A percentile compares a stretch with the other conserved stretches of the same genome.
These are phyloP conservation scores for Candida easanensis DNA, from an alignment of 805 yeast genomes.

Conservation along the genomic window DNA sequence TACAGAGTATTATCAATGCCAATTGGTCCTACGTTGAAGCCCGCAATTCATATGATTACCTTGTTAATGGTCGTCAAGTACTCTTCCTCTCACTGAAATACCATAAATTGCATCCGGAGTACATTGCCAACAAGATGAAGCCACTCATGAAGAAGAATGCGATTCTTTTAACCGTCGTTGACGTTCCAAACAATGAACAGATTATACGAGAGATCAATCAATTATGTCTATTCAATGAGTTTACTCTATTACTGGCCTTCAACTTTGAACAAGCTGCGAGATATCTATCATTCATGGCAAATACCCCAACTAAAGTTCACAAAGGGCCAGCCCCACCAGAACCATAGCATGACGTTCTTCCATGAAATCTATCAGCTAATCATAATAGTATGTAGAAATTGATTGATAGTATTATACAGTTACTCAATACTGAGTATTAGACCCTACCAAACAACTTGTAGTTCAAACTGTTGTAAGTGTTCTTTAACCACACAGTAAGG, in stretches of 20 bases:
- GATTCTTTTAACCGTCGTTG: slow-evolving; percentile 62
- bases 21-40: slow-evolving; percentile 49
- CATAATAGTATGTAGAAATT: too few relatives aligned
- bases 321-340: slow-evolving; percentile 3
- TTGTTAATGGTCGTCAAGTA: slow-evolving; percentile 54
- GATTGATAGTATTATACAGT: background rate
- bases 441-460: slow-evolving; percentile 6
- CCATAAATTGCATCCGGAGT: slow-evolving; percentile 75
- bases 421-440: background rate
- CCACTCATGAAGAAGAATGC: slow-evolving; percentile 40
- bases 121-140: slow-evolving; percentile 56
- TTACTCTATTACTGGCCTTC: slow-evolving; percentile 40
- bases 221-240: slow-evolving; percentile 38
- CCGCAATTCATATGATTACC: slow-evolving; percentile 57
- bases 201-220: slow-evolving; percentile 39
- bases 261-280: slow-evolving; percentile 54
- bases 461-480: slow-evolving; percentile 6
- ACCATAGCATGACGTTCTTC: too few relatives aligned
- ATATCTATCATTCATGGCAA: slow-evolving; percentile 33
- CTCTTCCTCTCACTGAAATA: slow-evolving; percentile 67
- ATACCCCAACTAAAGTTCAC: slow-evolving; percentile 8
- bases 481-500: background rate
- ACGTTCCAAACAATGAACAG: slow-evolving; percentile 55
- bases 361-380: too few relatives aligned
- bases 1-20: slow-evolving; percentile 52